A percentile compares a stretch with the other conserved stretches of the same genome.
Evolutionary conservation across 2,329 filamentous ascomycete genomes (phyloP).

Genomic region (Lachnellula suecica): DNA sequence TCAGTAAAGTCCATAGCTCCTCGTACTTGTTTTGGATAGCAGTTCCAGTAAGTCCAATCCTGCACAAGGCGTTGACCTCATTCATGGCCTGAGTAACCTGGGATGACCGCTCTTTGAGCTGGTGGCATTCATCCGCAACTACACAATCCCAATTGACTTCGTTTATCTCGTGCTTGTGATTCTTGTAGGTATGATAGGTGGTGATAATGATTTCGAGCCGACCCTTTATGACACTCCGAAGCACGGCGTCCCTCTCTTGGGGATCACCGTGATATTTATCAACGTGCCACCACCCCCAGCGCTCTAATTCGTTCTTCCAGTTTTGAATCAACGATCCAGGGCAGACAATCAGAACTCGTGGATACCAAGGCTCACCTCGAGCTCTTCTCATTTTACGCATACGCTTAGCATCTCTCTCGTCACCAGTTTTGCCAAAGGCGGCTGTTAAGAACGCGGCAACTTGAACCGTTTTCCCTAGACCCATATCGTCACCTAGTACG

Average conservation of each 20-base stretch:
- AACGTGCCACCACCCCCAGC: slow-evolving; percentile 96
- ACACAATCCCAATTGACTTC: slow-evolving; percentile 90
- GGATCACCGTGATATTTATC: slow-evolving; percentile 74
- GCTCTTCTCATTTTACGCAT: slow-evolving; percentile 81
- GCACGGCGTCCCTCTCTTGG: slow-evolving; percentile 68
- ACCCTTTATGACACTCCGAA: slow-evolving; percentile 72
- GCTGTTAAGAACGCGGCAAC: slow-evolving; percentile 89
- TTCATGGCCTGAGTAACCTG: slow-evolving; percentile 85
- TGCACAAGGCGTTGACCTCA: slow-evolving; percentile 84
- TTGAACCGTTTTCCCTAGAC: slow-evolving; percentile 93
- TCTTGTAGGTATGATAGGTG: slow-evolving; percentile 88
- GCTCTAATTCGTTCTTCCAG: slow-evolving; percentile 81
- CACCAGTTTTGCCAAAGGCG: slow-evolving; percentile 91
- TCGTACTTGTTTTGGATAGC: slow-evolving; percentile 98
- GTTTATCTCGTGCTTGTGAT: slow-evolving; percentile 73
- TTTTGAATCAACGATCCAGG: slow-evolving; percentile 87
- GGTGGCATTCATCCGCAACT: slow-evolving; percentile 91
- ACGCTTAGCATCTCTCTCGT: slow-evolving; percentile 79
- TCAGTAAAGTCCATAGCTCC: slow-evolving; percentile 91
- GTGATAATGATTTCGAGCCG: slow-evolving; percentile 89
- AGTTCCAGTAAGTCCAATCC: slow-evolving; percentile 91
- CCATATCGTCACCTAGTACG: slow-evolving; percentile 93
- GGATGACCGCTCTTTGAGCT: slow-evolving; percentile 76
- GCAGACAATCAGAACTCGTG: slow-evolving; percentile 79
- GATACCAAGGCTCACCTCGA: slow-evolving; percentile 68